Evolutionary conservation across 1,284 basidiomycete species (phyloP).

Genomic region (Porogramme epimiltina): DNA sequence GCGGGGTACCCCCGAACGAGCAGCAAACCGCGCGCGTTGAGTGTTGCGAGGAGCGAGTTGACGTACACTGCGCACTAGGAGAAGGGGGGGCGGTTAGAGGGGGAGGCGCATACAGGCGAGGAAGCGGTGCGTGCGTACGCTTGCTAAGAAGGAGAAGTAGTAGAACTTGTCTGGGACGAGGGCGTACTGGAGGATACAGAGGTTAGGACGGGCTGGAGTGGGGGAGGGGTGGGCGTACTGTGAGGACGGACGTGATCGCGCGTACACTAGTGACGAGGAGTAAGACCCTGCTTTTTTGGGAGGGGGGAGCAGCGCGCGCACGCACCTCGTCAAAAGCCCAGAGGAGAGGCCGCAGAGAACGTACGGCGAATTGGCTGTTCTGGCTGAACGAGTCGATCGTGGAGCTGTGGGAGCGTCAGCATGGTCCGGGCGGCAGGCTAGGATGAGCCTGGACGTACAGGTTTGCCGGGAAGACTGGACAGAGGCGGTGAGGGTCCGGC

Average conservation of each 20-base stretch:
- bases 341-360: background rate
- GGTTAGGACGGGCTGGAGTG: background rate
- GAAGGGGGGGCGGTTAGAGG: too few species aligned
- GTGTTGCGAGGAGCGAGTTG: too few species aligned
- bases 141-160: slow-evolving; percentile 28
- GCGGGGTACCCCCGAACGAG: too few species aligned
- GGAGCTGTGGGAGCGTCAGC: slow-evolving; percentile 7
- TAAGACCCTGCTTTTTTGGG: background rate
- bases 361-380: slow-evolving; percentile 20
- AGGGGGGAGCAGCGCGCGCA: background rate
- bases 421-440: too few species aligned
- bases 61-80: too few species aligned
- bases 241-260: slow-evolving; percentile 19
- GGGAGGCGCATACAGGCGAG: too few species aligned
- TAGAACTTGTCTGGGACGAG: slow-evolving; percentile 19
- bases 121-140: too few species aligned
- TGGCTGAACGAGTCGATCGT: slow-evolving; percentile 11
- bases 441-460: slow-evolving; percentile 11
- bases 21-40: too few species aligned
- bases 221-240: slow-evolving; percentile 8
- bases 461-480: slow-evolving; percentile 21
- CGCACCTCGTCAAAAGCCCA: slow-evolving; percentile 24
- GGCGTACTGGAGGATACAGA: slow-evolving; percentile 11
- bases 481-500: background rate
- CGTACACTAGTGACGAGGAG: slow-evolving; percentile 13